These are phyloP conservation scores for Gossypium trilobum DNA, from an alignment of 441 rosid genomes.

Conservation along the genomic window DNA sequence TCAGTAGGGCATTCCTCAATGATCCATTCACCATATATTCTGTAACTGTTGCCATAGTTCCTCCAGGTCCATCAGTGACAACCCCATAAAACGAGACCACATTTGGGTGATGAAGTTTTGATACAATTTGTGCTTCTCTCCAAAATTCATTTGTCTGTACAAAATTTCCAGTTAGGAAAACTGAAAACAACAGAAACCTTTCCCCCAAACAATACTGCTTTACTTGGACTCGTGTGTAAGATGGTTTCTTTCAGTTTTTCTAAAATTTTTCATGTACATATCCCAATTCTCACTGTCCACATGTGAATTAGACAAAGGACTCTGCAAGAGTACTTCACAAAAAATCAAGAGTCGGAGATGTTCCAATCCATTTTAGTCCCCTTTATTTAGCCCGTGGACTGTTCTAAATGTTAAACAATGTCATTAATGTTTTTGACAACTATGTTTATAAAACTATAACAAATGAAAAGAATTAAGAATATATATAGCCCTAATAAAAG, in stretches of 20 bases:
- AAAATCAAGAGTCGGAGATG: not conserved
- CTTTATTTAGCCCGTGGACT: not conserved
- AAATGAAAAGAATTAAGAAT: not conserved
- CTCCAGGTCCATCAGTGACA: conserved; percentile 54
- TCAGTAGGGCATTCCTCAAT: conserved; percentile 45
- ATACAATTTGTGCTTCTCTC: conserved; percentile 65
- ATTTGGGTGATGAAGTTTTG: conserved; percentile 67
- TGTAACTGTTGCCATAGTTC: conserved; percentile 60
- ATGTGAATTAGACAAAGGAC: not conserved
- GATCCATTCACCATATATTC: conserved; percentile 74
- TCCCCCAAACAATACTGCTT: not conserved
- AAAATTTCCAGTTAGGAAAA: conserved; percentile 2
- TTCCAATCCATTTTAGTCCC: not conserved
- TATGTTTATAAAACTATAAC: not conserved
- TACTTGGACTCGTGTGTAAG: not conserved
- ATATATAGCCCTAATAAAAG: not conserved
- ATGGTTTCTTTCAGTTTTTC: not conserved
- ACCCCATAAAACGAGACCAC: conserved; percentile 50
- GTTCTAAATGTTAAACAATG: not conserved
- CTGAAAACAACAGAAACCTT: not conserved
- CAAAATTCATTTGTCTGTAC: conserved; percentile 64
- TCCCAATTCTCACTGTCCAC: not conserved
- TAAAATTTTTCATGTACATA: not conserved
- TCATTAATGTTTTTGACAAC: not conserved
- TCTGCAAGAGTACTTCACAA: not conserved